phyloP scores from a whole-genome alignment of 1,284 basidiomycete species.

The Schizophyllum commune region DNA sequence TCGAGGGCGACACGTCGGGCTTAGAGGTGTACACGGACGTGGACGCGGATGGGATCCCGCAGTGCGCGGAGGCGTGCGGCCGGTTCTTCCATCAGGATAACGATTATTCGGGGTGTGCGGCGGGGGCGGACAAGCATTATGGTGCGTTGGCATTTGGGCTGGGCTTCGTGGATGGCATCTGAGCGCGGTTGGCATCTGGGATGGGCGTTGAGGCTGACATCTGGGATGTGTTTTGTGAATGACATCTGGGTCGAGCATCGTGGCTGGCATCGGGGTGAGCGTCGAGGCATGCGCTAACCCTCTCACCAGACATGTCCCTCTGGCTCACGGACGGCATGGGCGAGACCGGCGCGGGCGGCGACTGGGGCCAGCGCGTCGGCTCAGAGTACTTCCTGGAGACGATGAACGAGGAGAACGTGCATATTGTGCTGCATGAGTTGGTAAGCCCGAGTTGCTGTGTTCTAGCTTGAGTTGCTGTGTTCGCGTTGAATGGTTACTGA shows the following conservation, averaged over 20 bases:
- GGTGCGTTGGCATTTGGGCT: background rate
- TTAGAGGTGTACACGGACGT: conserved; percentile 8
- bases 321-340: conserved; percentile 6
- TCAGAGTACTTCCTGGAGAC: conserved; percentile 5
- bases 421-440: conserved; percentile 8
- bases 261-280: no score
- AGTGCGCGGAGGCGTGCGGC: conserved; percentile 10
- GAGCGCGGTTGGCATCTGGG: no score
- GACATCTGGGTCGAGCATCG: no score
- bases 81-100: conserved; percentile 13
- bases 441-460: background rate
- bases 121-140: conserved; percentile 10
- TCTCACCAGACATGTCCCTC: background rate
- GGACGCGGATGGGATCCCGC: conserved; percentile 5
- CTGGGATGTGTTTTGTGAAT: no score
- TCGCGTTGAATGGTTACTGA: no score
- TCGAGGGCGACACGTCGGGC: conserved; percentile 5
- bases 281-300: no score
- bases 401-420: conserved; percentile 3
- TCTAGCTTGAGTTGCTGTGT: no score
- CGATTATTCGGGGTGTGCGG: conserved; percentile 8
- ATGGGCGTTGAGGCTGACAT: no score
- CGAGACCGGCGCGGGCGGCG: conserved; percentile 5
- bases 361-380: conserved; percentile 8
- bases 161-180: no score